Conservation (phyloP, 108 stramenopile genomes). For the Nitzschia putrida region DNA sequence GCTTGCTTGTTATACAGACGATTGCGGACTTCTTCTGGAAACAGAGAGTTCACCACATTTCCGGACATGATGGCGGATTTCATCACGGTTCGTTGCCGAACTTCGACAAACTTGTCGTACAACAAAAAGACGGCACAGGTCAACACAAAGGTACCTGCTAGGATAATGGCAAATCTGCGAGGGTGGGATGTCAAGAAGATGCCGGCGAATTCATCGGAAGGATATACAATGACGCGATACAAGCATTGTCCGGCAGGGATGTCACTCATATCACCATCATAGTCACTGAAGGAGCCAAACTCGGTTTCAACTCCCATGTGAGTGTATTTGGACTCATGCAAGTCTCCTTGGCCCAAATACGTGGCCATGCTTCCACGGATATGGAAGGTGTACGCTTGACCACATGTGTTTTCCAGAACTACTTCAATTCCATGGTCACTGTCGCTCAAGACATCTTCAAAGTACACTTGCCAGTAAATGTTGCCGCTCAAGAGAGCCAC, state of each 20-base stretch:
- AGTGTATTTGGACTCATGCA: constrained; percentile 42
- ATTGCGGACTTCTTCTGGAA: constrained; percentile 15
- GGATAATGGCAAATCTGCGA: background rate
- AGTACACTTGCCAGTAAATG: constrained; percentile 17
- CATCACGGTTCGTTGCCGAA: background rate
- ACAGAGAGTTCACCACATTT: constrained; percentile 9
- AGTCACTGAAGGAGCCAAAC: background rate
- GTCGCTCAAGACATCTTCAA: constrained; percentile 8
- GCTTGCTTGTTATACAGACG: constrained; percentile 8
- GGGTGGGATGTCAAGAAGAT: background rate
- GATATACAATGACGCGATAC: background rate
- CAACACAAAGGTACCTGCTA: constrained; percentile 27
- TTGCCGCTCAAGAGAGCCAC: constrained; percentile 3
- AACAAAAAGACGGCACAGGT: constrained; percentile 27
- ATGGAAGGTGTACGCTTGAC: constrained; percentile 35
- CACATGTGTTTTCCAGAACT: constrained; percentile 11
- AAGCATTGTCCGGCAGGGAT: background rate
- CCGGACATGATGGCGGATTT: constrained; percentile 5
- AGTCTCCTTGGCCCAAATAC: constrained; percentile 46
- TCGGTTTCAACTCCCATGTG: constrained; percentile 12
- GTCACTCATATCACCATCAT: background rate
- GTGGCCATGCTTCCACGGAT: constrained; percentile 36
- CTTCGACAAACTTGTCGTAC: constrained; percentile 39
- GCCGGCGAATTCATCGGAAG: background rate
- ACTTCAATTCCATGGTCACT: constrained; percentile 4